Evolutionary conservation across 108 stramenopile species (phyloP), one percentile per base, ranked within the genome.

Genomic region (Nannochloropsis oceanica): DNA sequence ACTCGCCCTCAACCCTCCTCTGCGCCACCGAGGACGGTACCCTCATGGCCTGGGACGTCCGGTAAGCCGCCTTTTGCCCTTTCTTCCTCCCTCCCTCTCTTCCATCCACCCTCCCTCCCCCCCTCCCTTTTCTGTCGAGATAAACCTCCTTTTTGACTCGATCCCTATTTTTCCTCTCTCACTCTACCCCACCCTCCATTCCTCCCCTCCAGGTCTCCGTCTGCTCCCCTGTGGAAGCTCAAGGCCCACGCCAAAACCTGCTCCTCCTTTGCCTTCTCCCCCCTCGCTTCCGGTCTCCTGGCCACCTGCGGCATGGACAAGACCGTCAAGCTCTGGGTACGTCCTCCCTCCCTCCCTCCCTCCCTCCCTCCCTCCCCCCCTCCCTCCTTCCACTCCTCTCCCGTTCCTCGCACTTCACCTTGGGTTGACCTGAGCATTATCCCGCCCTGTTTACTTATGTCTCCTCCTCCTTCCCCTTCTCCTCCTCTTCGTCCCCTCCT

Each of bases 281-380:
- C 88, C 44, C 85, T 82, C 8, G 85, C 82, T 50, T 82, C 85
- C 18, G 88, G 88, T 82, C 82, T 89, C 82, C 79, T 89, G 82
- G 85, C 88, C 80, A 89, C 88, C 20, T 85, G 84, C 43, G 82
- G 85, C 44, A 85, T 85, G 80, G 88, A 89, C 88, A 89, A 89
- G 85, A 85, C 85, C 24, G 88, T 89, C 73, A 81, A 82, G 80
- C 85, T 89, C 42, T 89, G 88, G 88, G 88, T 85, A 20, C 20
- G 25, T 10, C 22, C 27, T 27, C 5, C 12, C 81, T 14, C 0
- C 42, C 14, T 80, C 80, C n/a, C 42, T 43, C 13, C 44, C 25
- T 44, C 42, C 24, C 18, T 0, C n/a, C 11, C 44, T 24, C 43
- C 18, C 43, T 5, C 81, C 25, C 25, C 13, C 13, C 81, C 18